Conservation (phyloP, 257 asterid species). For the Salvia miltiorrhiza region DNA sequence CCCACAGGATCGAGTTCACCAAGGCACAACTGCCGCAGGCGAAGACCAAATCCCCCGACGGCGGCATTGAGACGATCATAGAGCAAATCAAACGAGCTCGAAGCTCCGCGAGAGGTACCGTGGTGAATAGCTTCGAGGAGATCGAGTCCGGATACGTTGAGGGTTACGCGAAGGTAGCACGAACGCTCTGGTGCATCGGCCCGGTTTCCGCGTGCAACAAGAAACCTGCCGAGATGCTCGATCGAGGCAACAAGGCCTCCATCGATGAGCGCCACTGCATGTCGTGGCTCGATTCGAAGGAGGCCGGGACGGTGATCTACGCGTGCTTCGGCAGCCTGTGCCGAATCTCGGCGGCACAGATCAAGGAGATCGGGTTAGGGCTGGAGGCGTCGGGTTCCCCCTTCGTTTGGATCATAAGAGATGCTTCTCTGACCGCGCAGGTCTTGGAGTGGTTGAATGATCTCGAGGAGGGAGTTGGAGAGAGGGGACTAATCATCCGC, state of each 20-base stretch:
- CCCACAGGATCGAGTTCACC: constrained; percentile 38
- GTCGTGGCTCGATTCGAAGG: constrained; percentile 33
- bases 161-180: constrained; percentile 17
- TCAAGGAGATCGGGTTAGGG: constrained; percentile 32
- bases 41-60: background rate
- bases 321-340: constrained; percentile 40
- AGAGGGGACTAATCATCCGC: constrained; percentile 27
- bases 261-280: constrained; percentile 17
- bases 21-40: constrained; percentile 30
- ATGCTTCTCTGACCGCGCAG: constrained; percentile 6
- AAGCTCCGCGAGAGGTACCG: constrained; percentile 23
- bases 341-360: constrained; percentile 27
- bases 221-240: background rate
- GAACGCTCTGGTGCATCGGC: constrained; percentile 49
- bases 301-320: constrained; percentile 27
- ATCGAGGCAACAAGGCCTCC: constrained; percentile 21
- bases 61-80: background rate
- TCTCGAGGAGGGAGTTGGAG: constrained; percentile 24
- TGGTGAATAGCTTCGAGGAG: constrained; percentile 45
- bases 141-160: constrained; percentile 41
- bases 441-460: constrained; percentile 26
- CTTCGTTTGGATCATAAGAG: constrained; percentile 33
- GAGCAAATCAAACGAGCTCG: constrained; percentile 23
- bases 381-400: constrained; percentile 27
- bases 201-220: constrained; percentile 42